These are phyloP conservation scores for Ogataea chonburiensis DNA, from an alignment of 805 yeast species.

Conservation along the genomic window DNA sequence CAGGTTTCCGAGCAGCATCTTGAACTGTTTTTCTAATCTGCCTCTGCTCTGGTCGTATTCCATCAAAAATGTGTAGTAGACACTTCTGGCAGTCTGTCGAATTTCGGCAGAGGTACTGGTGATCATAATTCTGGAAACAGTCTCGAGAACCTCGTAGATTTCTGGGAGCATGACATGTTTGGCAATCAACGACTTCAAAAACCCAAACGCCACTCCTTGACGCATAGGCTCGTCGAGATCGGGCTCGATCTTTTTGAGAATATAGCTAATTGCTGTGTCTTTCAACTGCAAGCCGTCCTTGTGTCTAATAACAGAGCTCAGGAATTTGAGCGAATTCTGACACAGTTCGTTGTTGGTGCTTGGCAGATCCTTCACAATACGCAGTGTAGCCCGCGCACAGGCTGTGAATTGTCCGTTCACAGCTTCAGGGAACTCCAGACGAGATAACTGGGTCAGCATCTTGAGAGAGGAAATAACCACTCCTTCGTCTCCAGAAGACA, in stretches of 20 bases:
- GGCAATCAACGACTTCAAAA: constrained; percentile 73
- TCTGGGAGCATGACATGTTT: constrained; percentile 80
- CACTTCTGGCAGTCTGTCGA: constrained; percentile 79
- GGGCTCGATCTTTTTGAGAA: constrained; percentile 71
- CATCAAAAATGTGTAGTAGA: constrained; percentile 81
- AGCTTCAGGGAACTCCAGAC: constrained; percentile 60
- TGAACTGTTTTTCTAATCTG: constrained; percentile 77
- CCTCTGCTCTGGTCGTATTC: constrained; percentile 94
- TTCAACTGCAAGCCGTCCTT: constrained; percentile 64
- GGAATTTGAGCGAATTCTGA: constrained; percentile 72
- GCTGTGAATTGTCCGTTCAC: constrained; percentile 51
- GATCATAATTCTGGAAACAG: constrained; percentile 79
- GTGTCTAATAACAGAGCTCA: constrained; percentile 71
- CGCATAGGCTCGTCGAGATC: constrained; percentile 87
- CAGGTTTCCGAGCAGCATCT: constrained; percentile 74
- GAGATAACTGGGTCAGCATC: constrained; percentile 57
- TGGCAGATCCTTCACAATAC: constrained; percentile 71
- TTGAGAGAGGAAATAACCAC: constrained; percentile 69
- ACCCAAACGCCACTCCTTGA: constrained; percentile 85
- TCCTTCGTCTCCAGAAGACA: constrained; percentile 70
- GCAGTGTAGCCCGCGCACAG: constrained; percentile 59
- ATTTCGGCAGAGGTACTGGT: constrained; percentile 83
- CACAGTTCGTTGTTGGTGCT: constrained; percentile 74
- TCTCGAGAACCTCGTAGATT: constrained; percentile 83
- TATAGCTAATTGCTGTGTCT: constrained; percentile 68